A percentile compares a stretch with the other conserved stretches of the same genome.
Evolutionary conservation across 352 stramenopile species (phyloP).

Genomic region (Globisporangium alternatum): DNA sequence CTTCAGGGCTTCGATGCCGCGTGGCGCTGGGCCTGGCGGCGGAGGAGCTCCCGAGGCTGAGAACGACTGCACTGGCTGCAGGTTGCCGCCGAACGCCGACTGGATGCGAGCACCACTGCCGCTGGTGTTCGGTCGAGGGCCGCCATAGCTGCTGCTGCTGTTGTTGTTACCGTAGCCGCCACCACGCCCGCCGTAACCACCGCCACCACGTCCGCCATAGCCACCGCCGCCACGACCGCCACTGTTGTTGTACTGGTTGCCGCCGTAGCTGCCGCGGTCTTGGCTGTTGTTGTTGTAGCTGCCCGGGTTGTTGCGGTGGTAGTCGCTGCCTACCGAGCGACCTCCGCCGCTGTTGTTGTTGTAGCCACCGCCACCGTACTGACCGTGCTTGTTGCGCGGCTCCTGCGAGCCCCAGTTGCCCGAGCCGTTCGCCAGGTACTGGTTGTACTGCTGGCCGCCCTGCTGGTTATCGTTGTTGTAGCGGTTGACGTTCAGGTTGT

Average conservation of each 20-base stretch:
- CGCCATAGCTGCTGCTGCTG: slow-evolving; percentile 22
- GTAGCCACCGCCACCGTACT: slow-evolving; percentile 39
- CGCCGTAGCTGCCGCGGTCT: slow-evolving; percentile 16
- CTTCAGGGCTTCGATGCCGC: slow-evolving; percentile 71
- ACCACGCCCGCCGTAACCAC: slow-evolving; percentile 14
- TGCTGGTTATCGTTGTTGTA: slow-evolving; percentile 38
- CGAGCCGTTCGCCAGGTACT: slow-evolving; percentile 72
- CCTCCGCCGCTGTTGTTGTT: slow-evolving; percentile 19
- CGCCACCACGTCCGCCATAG: slow-evolving; percentile 6
- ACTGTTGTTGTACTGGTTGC: slow-evolving; percentile 25
- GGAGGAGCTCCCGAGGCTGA: slow-evolving; percentile 38
- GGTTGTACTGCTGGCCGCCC: slow-evolving; percentile 49
- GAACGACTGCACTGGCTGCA: slow-evolving; percentile 52
- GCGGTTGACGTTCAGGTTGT: slow-evolving; percentile 71
- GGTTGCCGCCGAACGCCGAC: slow-evolving; percentile 53
- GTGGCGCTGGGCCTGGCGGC: slow-evolving; percentile 30
- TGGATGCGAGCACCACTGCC: slow-evolving; percentile 48
- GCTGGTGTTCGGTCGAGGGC: slow-evolving; percentile 4
- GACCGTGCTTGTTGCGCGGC: slow-evolving; percentile 68
- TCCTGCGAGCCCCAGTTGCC: slow-evolving; percentile 81
- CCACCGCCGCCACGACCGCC: slow-evolving; percentile 24
- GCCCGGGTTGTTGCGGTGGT: slow-evolving; percentile 23
- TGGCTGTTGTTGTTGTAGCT: slow-evolving; percentile 25
- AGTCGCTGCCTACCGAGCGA: slow-evolving; percentile 18
- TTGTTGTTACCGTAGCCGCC: slow-evolving; percentile 20